phyloP scores from a whole-genome alignment of 2,329 filamentous ascomycete species.

The Cercospora brassicicola region DNA sequence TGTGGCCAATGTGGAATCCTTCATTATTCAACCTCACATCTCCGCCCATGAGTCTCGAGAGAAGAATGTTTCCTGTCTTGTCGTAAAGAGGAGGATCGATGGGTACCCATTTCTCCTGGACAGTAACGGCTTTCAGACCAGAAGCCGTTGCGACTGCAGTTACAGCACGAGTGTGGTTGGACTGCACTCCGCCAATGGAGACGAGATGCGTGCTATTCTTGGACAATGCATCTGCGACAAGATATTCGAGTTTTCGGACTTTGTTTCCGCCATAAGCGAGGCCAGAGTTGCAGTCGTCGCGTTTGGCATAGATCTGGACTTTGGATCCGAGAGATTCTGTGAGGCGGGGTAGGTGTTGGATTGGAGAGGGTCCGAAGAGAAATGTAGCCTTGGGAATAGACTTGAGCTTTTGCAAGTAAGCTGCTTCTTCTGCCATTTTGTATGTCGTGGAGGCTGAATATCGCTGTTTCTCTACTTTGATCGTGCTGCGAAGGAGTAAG shows the following conservation, averaged over 20 bases:
- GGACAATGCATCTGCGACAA: slow-evolving; percentile 39
- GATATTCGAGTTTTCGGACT: slow-evolving; percentile 43
- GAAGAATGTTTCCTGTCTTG: slow-evolving; percentile 69
- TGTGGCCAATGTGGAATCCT: slow-evolving; percentile 68
- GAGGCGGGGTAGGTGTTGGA: slow-evolving; percentile 66
- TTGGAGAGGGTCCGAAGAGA: slow-evolving; percentile 67
- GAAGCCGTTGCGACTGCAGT: slow-evolving; percentile 39
- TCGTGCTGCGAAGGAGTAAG: neutral
- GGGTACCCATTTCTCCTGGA: slow-evolving; percentile 38
- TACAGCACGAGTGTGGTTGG: slow-evolving; percentile 43
- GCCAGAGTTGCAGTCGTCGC: slow-evolving; percentile 60
- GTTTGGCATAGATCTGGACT: slow-evolving; percentile 66
- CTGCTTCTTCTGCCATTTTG: slow-evolving; percentile 17
- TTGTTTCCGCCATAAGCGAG: slow-evolving; percentile 44
- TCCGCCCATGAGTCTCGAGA: slow-evolving; percentile 55
- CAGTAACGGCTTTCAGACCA: slow-evolving; percentile 37
- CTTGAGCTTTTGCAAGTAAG: slow-evolving; percentile 28
- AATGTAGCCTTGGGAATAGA: slow-evolving; percentile 61
- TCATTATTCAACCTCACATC: slow-evolving; percentile 62
- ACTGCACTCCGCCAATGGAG: slow-evolving; percentile 41
- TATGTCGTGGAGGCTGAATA: neutral
- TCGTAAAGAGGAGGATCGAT: slow-evolving; percentile 33
- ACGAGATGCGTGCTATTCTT: slow-evolving; percentile 38
- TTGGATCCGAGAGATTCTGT: slow-evolving; percentile 58
- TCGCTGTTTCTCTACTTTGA: neutral